Percentiles rank a stretch among this genome's conserved stretches.
These are phyloP conservation scores for Sporothrix inflata DNA, from an alignment of 2,329 filamentous ascomycete genomes.

Conservation along the genomic window DNA sequence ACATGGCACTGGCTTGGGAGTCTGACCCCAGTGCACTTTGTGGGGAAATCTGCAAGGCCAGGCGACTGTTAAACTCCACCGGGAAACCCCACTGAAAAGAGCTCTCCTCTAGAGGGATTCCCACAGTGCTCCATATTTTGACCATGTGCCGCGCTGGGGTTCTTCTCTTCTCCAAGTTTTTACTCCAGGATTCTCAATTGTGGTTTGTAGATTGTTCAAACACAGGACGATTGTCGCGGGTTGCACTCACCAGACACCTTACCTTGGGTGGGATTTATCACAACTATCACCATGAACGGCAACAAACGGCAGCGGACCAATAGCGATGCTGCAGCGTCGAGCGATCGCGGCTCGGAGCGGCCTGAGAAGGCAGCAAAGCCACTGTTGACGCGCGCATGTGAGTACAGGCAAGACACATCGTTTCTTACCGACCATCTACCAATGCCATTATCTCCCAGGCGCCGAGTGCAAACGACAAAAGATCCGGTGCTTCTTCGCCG, in stretches of 20 bases:
- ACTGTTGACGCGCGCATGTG: background rate
- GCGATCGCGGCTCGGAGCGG: background rate
- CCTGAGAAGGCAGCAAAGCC: constrained; percentile 1
- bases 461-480: constrained; percentile 7
- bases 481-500: background rate
- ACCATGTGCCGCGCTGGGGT: constrained; percentile 5
- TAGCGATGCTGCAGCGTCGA: background rate
- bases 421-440: background rate
- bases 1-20: background rate
- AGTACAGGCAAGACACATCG: background rate
- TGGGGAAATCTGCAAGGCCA: constrained; percentile 3
- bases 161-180: background rate
- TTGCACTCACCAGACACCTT: background rate
- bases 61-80: background rate
- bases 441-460: background rate
- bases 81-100: background rate
- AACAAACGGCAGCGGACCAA: background rate
- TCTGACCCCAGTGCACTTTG: background rate
- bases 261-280: background rate
- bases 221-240: background rate
- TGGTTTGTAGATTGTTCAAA: background rate
- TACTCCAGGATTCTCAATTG: background rate
- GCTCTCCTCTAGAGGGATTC: background rate
- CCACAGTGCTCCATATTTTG: background rate
- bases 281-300: background rate